Conservation (phyloP, 2,329 filamentous ascomycete species). For the Mycosphaerelloides madeirae region DNA sequence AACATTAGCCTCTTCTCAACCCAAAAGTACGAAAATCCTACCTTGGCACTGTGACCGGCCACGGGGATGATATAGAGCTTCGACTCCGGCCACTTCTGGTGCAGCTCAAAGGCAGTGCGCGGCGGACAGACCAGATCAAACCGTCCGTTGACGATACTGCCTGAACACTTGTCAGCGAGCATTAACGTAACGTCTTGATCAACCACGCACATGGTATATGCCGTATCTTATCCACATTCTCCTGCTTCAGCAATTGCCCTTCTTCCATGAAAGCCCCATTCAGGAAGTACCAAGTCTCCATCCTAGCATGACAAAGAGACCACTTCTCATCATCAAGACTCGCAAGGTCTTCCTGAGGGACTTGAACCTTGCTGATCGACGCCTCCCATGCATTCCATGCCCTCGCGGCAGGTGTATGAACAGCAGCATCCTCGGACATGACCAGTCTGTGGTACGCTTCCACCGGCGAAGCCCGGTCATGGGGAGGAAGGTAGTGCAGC, state of each 20-base stretch:
- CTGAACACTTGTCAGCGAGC: slow-evolving; percentile 3
- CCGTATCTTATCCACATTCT: slow-evolving; percentile 12
- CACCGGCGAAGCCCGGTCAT: slow-evolving; percentile 5
- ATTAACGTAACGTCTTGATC: neutral
- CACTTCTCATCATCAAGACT: slow-evolving; percentile 12
- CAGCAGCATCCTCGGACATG: slow-evolving; percentile 1
- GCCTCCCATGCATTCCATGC: slow-evolving; percentile 13
- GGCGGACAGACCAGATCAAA: slow-evolving; percentile 14
- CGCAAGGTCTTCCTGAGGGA: neutral
- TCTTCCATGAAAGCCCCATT: slow-evolving; percentile 11
- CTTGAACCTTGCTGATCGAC: slow-evolving; percentile 4
- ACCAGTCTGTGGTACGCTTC: slow-evolving; percentile 8
- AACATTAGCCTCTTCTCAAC: neutral
- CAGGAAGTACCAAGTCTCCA: slow-evolving; percentile 13
- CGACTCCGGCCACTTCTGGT: slow-evolving; percentile 11
- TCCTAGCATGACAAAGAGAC: slow-evolving; percentile 6
- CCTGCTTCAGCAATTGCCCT: slow-evolving; percentile 10
- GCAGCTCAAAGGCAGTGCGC: slow-evolving; percentile 13
- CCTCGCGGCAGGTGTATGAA: slow-evolving; percentile 4
- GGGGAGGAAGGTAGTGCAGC: slow-evolving; percentile 5
- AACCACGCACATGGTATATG: slow-evolving; percentile 12
- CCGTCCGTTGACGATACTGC: slow-evolving; percentile 12
- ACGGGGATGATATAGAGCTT: slow-evolving; percentile 12
- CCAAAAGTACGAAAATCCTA: neutral
- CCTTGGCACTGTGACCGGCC: slow-evolving; percentile 14